Base-by-base conservation (phyloP, 2,329 filamentous ascomycete species). In the Exserohilum rostratum region DNA sequence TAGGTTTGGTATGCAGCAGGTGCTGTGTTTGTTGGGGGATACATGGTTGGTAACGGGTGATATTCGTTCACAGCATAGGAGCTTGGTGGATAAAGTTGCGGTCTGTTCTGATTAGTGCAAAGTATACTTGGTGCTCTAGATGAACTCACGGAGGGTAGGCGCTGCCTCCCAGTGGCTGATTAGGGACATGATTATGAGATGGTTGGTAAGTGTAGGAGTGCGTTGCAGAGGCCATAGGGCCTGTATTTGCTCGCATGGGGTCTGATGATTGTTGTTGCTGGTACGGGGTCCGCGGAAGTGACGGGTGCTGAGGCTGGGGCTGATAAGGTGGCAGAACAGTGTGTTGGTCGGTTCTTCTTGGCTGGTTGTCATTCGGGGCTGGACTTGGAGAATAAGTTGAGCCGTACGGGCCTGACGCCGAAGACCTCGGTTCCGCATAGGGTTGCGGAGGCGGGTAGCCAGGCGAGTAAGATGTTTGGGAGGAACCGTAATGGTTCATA, bases 31-130 rank as follows among this genome's bases (percentile, higher is more conserved):
- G 68, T 65, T 46, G 72, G 56, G n/a, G 73, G 71, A 44, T 76
- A 75, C 64, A 75, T 70, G 4, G 71, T 66, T 13, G 72, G 73
- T 4, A 74, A 59, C 29, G 71, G 66, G 31, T 67, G 70, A 60
- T 72, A 73, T 13, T 70, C 70, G 54, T 50, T 66, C 29, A 74
- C 67, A 20, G 62, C 65, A 44, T 76, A 76, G 44, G 64, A 71
- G 11, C 64, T 68, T 29, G 73, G 64, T 20, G 70, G 72, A 50
- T 76, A 75, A 29, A 69, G 46, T 35, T 68, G 65, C 44, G 66
- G 61, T 25, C 72, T 76, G 58, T 27, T 12, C 12, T 9, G 39
- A 45, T 68, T 29, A 68, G 61, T 33, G 27, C 18, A n/a, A 35
- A 27, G 6, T 17, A 35, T 30, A 2, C 57, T 27, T 11, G n/a